A percentile compares a stretch with the other conserved stretches of the same genome.
Evolutionary conservation across 345 rosid species (phyloP).

Genomic region (Lepidium sativum): DNA sequence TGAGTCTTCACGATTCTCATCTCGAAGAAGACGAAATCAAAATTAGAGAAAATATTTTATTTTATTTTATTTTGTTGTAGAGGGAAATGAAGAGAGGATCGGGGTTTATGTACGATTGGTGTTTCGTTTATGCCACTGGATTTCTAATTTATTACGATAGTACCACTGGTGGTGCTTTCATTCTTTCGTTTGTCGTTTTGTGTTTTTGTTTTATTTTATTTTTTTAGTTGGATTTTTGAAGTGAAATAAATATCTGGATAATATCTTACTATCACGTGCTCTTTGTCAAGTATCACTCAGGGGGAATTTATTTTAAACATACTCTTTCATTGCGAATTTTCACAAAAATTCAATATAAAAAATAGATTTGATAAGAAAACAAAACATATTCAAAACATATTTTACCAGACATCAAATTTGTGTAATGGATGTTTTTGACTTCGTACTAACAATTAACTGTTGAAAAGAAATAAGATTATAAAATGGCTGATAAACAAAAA

Average conservation of each 20-base stretch:
- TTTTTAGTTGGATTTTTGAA: not conserved
- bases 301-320: not conserved
- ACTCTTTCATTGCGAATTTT: no score
- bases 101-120: constrained; percentile 36
- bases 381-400: no score
- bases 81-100: not conserved
- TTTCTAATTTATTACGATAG: constrained; percentile 19
- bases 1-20: constrained; percentile 35
- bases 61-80: not conserved
- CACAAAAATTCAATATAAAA: no score
- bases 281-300: not conserved
- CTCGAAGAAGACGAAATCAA: not conserved
- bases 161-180: constrained; percentile 27
- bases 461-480: no score
- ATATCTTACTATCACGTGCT: constrained; percentile 18
- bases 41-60: not conserved
- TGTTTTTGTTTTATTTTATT: not conserved
- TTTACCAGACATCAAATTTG: no score
- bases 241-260: not conserved
- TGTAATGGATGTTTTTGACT: no score
- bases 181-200: constrained; percentile 13
- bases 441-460: no score
- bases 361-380: no score
- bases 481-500: no score
- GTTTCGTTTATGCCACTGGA: constrained; percentile 22